Evolutionary conservation across 495 filamentous ascomycete species (phyloP).

Genomic region (Lichenothelia convexa): DNA sequence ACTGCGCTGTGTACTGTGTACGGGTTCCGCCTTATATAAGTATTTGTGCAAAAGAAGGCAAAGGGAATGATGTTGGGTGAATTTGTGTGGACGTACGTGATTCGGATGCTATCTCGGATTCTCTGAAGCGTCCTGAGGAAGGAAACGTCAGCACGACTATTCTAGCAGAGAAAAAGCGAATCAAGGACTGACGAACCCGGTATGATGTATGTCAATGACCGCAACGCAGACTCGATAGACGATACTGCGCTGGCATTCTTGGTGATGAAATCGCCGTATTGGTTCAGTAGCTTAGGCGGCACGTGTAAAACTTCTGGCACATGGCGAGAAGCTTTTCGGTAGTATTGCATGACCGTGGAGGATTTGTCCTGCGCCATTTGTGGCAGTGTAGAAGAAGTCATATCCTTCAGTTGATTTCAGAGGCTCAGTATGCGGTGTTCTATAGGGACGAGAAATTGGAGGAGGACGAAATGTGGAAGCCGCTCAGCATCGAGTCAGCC

Average conservation of each 20-base stretch:
- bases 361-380: too few species aligned
- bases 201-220: constrained; percentile 87
- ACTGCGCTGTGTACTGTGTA: constrained; percentile 57
- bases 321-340: constrained; percentile 12
- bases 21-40: constrained; percentile 1
- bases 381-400: too few species aligned
- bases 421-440: too few species aligned
- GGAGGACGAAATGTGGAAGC: too few species aligned
- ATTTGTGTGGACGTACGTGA: constrained; percentile 35
- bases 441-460: too few species aligned
- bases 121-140: constrained; percentile 61
- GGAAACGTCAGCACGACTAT: constrained; percentile 7
- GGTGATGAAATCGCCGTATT: constrained; percentile 83
- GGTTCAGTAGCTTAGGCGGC: constrained; percentile 55
- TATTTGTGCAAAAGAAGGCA: too few species aligned
- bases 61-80: too few species aligned
- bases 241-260: constrained; percentile 82
- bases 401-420: too few species aligned
- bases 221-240: constrained; percentile 80
- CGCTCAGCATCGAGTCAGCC: too few species aligned
- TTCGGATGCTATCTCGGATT: constrained; percentile 87
- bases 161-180: neutral
- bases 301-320: constrained; percentile 22
- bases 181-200: constrained; percentile 43
- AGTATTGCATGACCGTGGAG: too few species aligned